Evolutionary conservation across 108 stramenopile genomes (phyloP), one percentile per base, ranked within the genome.

Genomic region (Nitzschia palea): DNA sequence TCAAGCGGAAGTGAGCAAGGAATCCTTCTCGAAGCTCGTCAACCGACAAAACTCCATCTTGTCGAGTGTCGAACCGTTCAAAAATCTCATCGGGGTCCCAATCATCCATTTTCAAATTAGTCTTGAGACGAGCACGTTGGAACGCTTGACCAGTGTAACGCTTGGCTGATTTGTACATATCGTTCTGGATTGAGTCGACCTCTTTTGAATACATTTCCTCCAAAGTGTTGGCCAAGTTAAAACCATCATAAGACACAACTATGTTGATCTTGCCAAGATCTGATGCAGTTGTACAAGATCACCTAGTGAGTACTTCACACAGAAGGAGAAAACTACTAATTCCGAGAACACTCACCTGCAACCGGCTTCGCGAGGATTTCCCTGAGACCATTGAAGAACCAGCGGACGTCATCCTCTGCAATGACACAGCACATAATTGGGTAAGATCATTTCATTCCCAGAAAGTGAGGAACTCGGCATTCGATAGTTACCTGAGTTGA

Each of bases 111-210:
- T 47, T 55, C 18, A 82, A 54, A 35, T 67, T 43, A 0, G 18
- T 54, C 52, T 75, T 78, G 36, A 88, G 65, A 31, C 65, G 47
- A 14, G 87, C 80, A 20, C 73, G 78, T 17, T 76, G 59, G 55
- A 88, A 88, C 17, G 87, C 87, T 20, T 72, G 44, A 4, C 82
- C 82, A 36, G 87, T 62, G 57, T 68, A 88, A 14, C 87, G 56
- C 48, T 77, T 81, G 30, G 81, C 81, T 17, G 63, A 62, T 23
- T 65, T 65, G 80, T 86, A 88, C 48, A 77, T 61, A 8, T 73
- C 70, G 12, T 45, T 62, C 28, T 73, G 67, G 6, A 76, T 3
- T 18, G 45, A 44, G 40, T 45, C 56, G 34, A 76, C 32, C 65
- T 59, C 36, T 20, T 73, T 35, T 12, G 12, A n/a, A 51, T 69